Evolutionary conservation across 345 rosid species (phyloP).

Genomic region (Psidium guajava): DNA sequence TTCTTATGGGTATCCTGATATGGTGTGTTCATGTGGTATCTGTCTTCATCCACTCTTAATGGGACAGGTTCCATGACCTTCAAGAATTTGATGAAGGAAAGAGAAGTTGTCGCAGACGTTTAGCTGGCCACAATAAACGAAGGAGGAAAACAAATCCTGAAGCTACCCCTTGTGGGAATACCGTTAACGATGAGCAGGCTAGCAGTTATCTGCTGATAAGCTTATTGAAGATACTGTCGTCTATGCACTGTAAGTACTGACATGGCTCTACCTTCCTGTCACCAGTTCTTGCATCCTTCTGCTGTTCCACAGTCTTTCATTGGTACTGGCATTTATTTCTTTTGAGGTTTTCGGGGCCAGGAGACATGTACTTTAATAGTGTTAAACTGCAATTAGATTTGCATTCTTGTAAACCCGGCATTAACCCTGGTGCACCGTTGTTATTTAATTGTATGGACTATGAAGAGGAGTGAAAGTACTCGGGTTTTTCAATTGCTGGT

Average conservation of each 20-base stretch:
- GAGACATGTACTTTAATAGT: neutral
- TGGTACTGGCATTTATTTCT: neutral
- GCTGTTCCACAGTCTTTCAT: neutral
- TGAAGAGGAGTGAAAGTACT: neutral
- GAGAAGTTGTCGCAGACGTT: slow-evolving; percentile 97
- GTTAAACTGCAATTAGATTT: neutral
- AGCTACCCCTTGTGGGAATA: slow-evolving; percentile 35
- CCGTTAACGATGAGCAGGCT: slow-evolving; percentile 64
- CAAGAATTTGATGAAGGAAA: slow-evolving; percentile 99
- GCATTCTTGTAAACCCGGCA: neutral
- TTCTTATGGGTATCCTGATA: neutral
- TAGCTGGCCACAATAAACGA: slow-evolving; percentile 98
- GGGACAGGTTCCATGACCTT: slow-evolving; percentile 82
- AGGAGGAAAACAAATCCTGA: slow-evolving; percentile 94
- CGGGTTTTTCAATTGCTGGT: neutral
- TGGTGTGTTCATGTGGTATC: neutral
- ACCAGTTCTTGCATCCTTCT: neutral
- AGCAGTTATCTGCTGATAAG: slow-evolving; percentile 69
- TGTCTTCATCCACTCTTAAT: slow-evolving; percentile 1
- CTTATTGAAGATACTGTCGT: slow-evolving; percentile 83
- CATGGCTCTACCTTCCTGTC: neutral
- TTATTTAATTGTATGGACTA: neutral
- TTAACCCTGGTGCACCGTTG: neutral
- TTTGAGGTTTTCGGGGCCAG: neutral
- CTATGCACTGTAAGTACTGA: slow-evolving; percentile 66